Percentiles rank a stretch among this genome's conserved stretches.
phyloP scores from a whole-genome alignment of 345 rosid species.

The Salix arbutifolia region DNA sequence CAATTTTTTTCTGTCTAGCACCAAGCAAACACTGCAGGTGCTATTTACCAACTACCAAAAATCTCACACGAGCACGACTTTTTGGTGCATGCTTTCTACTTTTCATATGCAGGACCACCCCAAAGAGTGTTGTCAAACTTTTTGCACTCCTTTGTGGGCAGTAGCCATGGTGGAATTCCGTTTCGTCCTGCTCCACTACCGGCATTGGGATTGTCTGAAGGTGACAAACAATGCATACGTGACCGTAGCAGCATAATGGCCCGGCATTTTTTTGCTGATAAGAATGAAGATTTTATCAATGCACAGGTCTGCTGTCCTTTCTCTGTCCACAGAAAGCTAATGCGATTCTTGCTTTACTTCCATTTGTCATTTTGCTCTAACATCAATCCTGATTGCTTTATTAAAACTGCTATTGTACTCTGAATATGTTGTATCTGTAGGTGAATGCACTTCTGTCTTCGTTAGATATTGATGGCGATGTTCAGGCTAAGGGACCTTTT shows the following conservation, averaged over 20 bases:
- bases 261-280: slow-evolving; percentile 84
- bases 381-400: background rate
- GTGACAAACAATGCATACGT: slow-evolving; percentile 97
- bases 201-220: slow-evolving; percentile 71
- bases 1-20: background rate
- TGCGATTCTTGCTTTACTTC: slow-evolving; percentile 4
- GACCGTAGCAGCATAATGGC: slow-evolving; percentile 99
- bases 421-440: slow-evolving; percentile 36
- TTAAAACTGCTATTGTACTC: background rate
- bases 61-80: background rate
- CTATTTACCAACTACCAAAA: background rate
- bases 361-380: background rate
- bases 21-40: background rate
- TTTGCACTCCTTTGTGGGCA: slow-evolving; percentile 90
- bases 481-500: slow-evolving; percentile 56
- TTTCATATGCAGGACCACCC: slow-evolving; percentile 69
- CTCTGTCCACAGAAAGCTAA: background rate
- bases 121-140: slow-evolving; percentile 80
- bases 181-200: slow-evolving; percentile 85
- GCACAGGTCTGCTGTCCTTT: slow-evolving; percentile 56
- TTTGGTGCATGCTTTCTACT: background rate
- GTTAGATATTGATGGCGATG: slow-evolving; percentile 78
- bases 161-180: slow-evolving; percentile 79
- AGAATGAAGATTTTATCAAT: slow-evolving; percentile 83
- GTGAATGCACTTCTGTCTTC: slow-evolving; percentile 86